Conservation (phyloP, 495 filamentous ascomycete species). For the Trichocladium uniseriatum region DNA sequence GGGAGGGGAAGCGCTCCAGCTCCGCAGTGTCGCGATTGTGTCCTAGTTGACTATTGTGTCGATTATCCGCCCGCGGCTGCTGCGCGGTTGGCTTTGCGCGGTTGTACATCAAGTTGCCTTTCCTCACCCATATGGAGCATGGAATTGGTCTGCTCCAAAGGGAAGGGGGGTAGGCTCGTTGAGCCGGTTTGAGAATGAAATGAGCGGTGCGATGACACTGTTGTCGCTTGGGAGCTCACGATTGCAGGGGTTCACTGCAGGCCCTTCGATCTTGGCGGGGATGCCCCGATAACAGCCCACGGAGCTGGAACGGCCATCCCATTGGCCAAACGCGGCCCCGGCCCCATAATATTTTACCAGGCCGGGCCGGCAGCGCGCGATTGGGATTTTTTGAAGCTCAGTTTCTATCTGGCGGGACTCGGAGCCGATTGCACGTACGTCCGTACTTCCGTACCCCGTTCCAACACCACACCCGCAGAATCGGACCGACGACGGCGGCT, state of each 20-base stretch:
- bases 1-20: constrained; percentile 2
- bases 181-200: not conserved
- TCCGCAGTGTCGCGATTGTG: constrained; percentile 1
- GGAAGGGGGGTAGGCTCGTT: not conserved
- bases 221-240: not conserved
- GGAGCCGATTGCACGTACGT: not conserved
- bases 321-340: not conserved
- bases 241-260: not conserved
- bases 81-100: constrained; percentile 22
- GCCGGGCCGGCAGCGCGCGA: not conserved
- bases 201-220: not conserved
- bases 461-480: not conserved
- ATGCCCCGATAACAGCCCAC: too few relatives aligned
- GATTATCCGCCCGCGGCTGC: constrained; percentile 16
- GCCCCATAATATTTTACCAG: not conserved
- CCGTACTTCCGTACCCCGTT: not conserved
- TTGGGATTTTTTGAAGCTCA: not conserved
- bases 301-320: too few relatives aligned
- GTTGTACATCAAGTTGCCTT: constrained; percentile 24
- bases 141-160: not conserved
- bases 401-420: not conserved
- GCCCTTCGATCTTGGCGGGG: too few relatives aligned
- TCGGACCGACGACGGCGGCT: not conserved
- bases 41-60: not conserved
- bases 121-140: constrained; percentile 21